These are phyloP conservation scores for Acanthamoeba triangularis DNA, from an alignment of 208 protist genomes.

Conservation along the genomic window DNA sequence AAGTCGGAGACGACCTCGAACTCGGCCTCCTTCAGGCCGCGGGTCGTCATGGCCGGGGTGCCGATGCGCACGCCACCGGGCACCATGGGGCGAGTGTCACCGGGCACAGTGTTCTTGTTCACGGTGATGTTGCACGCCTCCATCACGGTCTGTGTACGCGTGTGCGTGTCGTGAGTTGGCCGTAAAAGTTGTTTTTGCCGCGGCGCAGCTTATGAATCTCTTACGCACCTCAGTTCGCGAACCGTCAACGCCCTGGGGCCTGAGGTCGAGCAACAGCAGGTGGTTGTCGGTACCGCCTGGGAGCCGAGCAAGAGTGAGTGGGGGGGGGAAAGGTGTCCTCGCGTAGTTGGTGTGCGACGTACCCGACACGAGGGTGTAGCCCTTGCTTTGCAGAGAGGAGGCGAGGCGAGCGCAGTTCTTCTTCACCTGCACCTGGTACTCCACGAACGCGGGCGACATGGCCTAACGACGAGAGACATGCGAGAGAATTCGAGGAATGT, in stretches of 20 bases:
- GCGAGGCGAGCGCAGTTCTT: slow-evolving; percentile 79
- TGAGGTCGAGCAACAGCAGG: slow-evolving; percentile 85
- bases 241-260: slow-evolving; percentile 86
- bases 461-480: neutral
- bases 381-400: slow-evolving; percentile 85
- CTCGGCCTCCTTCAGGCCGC: slow-evolving; percentile 73
- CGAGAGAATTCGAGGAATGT: neutral
- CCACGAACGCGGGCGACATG: slow-evolving; percentile 80
- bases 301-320: neutral
- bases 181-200: neutral
- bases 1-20: slow-evolving; percentile 65
- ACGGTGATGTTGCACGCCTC: slow-evolving; percentile 89
- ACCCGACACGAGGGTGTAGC: slow-evolving; percentile 94
- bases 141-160: slow-evolving; percentile 78
- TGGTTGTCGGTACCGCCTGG: slow-evolving; percentile 88
- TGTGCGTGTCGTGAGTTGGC: neutral
- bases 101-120: slow-evolving; percentile 92
- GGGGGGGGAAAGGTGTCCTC: too few species aligned
- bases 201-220: neutral
- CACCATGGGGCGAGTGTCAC: slow-evolving; percentile 88
- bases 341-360: neutral
- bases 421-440: slow-evolving; percentile 87
- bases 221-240: neutral
- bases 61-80: slow-evolving; percentile 91
- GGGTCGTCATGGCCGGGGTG: slow-evolving; percentile 75